Conservation (phyloP, 2,329 filamentous ascomycete genomes). For the Penicillium griseofulvum region DNA sequence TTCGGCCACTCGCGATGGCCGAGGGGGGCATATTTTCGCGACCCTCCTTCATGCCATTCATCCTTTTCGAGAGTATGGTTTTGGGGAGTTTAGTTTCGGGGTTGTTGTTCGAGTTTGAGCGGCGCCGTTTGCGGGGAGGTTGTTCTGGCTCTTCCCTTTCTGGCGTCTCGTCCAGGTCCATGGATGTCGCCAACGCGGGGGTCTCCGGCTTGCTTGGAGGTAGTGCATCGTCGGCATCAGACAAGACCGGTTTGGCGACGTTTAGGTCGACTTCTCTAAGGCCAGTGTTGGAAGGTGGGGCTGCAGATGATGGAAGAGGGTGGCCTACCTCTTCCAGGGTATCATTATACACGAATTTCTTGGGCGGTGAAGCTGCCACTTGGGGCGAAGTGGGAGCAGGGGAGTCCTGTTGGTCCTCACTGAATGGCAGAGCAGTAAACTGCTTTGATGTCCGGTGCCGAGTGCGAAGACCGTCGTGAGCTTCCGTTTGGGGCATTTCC, state of each 20-base stretch:
- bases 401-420: constrained; percentile 21
- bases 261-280: constrained; percentile 55
- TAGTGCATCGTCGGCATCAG: constrained; percentile 16
- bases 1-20: constrained; percentile 26
- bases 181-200: constrained; percentile 1
- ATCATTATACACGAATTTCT: constrained; percentile 55
- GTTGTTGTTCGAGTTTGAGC: constrained; percentile 26
- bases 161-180: constrained; percentile 15
- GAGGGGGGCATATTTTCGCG: constrained; percentile 44
- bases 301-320: constrained; percentile 27
- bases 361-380: constrained; percentile 43
- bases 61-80: constrained; percentile 40
- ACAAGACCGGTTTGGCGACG: constrained; percentile 37
- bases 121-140: constrained; percentile 28
- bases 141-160: constrained; percentile 26
- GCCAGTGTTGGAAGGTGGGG: constrained; percentile 40
- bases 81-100: constrained; percentile 44
- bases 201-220: constrained; percentile 14
- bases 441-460: constrained; percentile 46
- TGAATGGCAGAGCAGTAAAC: constrained; percentile 32
- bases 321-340: constrained; percentile 39
- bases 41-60: constrained; percentile 43
- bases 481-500: constrained; percentile 71
- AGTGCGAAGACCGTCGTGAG: constrained; percentile 57
- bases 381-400: constrained; percentile 24